phyloP scores from a whole-genome alignment of 83 land plant species.

The Picea abies region DNA sequence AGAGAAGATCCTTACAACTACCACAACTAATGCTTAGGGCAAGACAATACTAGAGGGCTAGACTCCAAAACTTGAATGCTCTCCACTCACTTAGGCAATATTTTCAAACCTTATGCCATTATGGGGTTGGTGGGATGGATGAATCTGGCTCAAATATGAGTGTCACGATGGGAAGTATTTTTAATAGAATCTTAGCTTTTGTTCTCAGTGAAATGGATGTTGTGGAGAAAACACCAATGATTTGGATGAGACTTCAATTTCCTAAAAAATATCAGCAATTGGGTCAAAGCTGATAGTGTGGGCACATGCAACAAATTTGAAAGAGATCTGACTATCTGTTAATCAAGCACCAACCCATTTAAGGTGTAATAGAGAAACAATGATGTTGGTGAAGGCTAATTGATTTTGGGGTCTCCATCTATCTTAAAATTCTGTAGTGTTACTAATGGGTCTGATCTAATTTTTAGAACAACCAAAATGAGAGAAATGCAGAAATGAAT shows the following conservation, averaged over 20 bases:
- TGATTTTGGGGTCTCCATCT: no score
- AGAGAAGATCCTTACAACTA: conserved; percentile 38
- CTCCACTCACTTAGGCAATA: conserved; percentile 64
- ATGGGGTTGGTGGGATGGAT: conserved; percentile 77
- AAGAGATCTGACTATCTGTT: no score
- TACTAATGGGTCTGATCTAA: no score
- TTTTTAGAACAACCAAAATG: background rate
- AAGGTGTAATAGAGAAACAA: no score
- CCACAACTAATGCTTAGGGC: conserved; percentile 77
- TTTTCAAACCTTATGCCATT: conserved; percentile 84
- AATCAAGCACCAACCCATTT: no score
- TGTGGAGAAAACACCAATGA: no score
- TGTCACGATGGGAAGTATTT: conserved; percentile 75
- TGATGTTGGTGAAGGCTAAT: no score
- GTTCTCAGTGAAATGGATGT: conserved; percentile 42
- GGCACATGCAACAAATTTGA: no score
- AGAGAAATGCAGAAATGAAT: conserved; percentile 1
- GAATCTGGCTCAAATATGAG: conserved; percentile 49
- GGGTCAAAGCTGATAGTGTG: no score
- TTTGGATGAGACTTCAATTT: no score
- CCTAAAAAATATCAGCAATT: no score
- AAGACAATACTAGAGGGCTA: conserved; percentile 40
- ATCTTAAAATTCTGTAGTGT: no score
- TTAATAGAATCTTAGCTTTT: conserved; percentile 84
- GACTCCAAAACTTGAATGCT: conserved; percentile 41